Evolutionary conservation across 2,329 filamentous ascomycete genomes (phyloP), one percentile per base, ranked within the genome.

Genomic region (Phaeosphaeriaceae sp.): DNA sequence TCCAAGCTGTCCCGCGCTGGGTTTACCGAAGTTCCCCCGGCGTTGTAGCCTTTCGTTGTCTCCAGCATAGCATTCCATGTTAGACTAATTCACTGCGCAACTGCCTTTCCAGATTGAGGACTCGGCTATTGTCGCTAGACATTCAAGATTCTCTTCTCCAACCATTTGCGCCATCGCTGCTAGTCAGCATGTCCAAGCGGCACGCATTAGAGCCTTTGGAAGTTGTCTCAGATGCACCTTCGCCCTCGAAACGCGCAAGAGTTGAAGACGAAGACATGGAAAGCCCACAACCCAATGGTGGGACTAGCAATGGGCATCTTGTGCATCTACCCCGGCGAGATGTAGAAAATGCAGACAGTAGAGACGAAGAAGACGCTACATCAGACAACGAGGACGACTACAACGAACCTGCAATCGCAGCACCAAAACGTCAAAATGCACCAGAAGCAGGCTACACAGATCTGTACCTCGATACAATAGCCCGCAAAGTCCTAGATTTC

Each of bases 401-500:
- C 6, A 66, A 77, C 13, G 74, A 76, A 46, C 67, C 68, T 28
- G 67, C 70, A 38, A 54, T 76, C 40, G 62, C 69, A 35, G 80
- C 76, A n/a, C 79, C 82, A 16, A 79, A 79, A 59, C 85, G 90
- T 58, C 92, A 96, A 72, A 80, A 81, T 41, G 90, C 88, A 36
- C 92, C 93, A 13, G 84, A 89, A 28, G 89, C 89, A 71, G 93
- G 93, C 54, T 99, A 97, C 78, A 87, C 89, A 66, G 93, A 99
- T 73, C 86, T 99, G 21, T 99, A 99, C 73, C 89, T 99, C 62
- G 94, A 99, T 78, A 97, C 94, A 11, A 95, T 99, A 76, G 87
- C 96, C 74, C 90, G 94, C 66, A 86, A 87, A 68, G 87, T 96
- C 38, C 86, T 97, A 48, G 94, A 99, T 75, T 97, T 97, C 71